Evolutionary conservation across 2,329 filamentous ascomycete genomes (phyloP).

Genomic region (Monilinia polystroma): DNA sequence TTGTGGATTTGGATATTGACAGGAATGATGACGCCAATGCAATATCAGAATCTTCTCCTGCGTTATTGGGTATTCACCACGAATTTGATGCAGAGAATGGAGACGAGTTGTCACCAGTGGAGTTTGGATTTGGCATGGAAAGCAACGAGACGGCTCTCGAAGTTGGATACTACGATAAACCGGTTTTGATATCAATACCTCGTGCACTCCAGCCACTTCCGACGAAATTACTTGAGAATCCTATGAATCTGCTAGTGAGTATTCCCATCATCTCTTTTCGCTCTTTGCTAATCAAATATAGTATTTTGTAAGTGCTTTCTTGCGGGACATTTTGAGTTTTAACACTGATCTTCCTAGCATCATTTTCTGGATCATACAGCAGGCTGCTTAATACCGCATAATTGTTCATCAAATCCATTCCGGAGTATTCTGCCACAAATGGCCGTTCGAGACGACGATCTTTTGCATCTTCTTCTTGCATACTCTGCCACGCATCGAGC

Average conservation of each 20-base stretch:
- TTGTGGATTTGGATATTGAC: slow-evolving; percentile 66
- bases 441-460: slow-evolving; percentile 66
- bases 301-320: slow-evolving; percentile 49
- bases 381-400: slow-evolving; percentile 54
- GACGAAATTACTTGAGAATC: slow-evolving; percentile 61
- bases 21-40: slow-evolving; percentile 70
- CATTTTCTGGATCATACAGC: slow-evolving; percentile 79
- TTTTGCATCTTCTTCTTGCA: slow-evolving; percentile 74
- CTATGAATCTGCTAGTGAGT: slow-evolving; percentile 68
- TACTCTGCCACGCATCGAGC: slow-evolving; percentile 85
- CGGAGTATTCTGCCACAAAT: slow-evolving; percentile 54
- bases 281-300: slow-evolving; percentile 30
- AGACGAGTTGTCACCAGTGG: slow-evolving; percentile 42
- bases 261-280: not conserved
- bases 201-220: slow-evolving; percentile 51
- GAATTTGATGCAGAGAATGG: slow-evolving; percentile 18
- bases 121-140: slow-evolving; percentile 50
- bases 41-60: slow-evolving; percentile 51
- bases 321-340: slow-evolving; percentile 1
- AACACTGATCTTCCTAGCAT: slow-evolving; percentile 41
- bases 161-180: slow-evolving; percentile 67
- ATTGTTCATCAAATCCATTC: slow-evolving; percentile 53
- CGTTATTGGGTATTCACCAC: slow-evolving; percentile 39
- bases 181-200: slow-evolving; percentile 60
- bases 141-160: slow-evolving; percentile 53